Base-by-base conservation (phyloP, 371 early-diverging fungal genomes). In the Dentiscutata heterogama region DNA sequence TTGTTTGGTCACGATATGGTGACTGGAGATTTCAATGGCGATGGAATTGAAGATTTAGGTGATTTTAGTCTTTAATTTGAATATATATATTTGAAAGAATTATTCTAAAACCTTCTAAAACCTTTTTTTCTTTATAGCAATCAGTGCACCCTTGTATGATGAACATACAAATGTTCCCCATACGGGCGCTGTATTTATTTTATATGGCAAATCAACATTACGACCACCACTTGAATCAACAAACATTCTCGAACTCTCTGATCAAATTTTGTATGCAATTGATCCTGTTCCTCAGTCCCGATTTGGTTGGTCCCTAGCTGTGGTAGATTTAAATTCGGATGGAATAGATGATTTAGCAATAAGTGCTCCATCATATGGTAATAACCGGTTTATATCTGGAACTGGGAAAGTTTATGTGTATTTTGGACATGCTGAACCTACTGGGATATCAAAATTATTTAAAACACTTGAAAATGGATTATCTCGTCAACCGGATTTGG, bases 271-370 rank as follows among this genome's bases (percentile, higher is more conserved):
- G 27, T 71, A 60, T 13, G 64, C 64, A 27, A 18, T 27, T 80
- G 82, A 64, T 81, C 68, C 3, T 83, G 63, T 39, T 60, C 61
- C 54, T 56, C 75, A 89, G 11, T 89, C 93, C 10, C 87, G 94
- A n/a, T 96, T 96, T 84, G 97, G 97, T 1, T 89, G 93, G 86
- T 88, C 94, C 0, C 81, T 95, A 77, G 89, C 93, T 0, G 92
- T 92, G 2, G 86, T 96, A 2, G 97, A 97, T 85, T 82, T 95
- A 31, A 96, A 97, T 83, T 83, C 87, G 14, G 97, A 97, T 83
- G 96, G 97, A 0, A 90, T 96, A 31, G 96, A 96, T 81, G 96
- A 97, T 85, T 87, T 97, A 35, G 95, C 91, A 0, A 90, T 97
- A 6, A 91, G 94, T 5, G 92, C 95, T 13, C 96, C 96, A 14